A percentile compares a stretch with the other conserved stretches of the same genome.
Evolutionary conservation across 805 yeast genomes (phyloP).

Genomic region (Yarrowia sp.): DNA sequence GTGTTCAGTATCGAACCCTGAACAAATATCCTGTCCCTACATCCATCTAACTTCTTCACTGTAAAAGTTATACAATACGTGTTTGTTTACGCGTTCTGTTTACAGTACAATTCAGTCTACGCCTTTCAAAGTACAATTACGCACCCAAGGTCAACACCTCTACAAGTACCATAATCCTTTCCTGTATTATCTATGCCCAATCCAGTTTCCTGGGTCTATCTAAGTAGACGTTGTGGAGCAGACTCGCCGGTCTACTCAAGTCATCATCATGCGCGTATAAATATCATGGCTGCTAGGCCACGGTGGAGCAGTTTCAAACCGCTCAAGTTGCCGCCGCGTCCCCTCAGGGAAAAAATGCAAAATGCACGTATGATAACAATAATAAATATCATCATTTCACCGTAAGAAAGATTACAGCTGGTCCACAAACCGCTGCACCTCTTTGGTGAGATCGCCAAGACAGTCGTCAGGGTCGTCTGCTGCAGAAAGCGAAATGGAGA

Average conservation of each 20-base stretch:
- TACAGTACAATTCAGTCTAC: neutral
- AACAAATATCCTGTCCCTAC: no score
- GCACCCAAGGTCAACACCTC: no score
- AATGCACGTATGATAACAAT: neutral
- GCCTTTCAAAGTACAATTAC: no score
- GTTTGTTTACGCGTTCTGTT: no score
- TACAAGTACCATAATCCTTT: neutral
- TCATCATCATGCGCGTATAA: constrained; percentile 12
- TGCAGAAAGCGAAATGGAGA: neutral
- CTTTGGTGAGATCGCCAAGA: constrained; percentile 9
- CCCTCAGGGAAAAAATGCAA: neutral
- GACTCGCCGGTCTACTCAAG: constrained; percentile 45
- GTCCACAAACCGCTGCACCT: constrained; percentile 4
- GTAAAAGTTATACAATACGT: no score
- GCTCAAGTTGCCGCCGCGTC: neutral
- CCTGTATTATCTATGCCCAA: constrained; percentile 23
- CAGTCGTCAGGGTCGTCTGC: constrained; percentile 22
- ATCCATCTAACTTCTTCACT: no score
- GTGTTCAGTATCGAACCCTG: no score
- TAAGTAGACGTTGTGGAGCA: constrained; percentile 30
- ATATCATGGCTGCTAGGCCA: neutral
- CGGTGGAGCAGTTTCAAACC: neutral
- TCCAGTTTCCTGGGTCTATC: constrained; percentile 22
- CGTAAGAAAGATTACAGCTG: no score
- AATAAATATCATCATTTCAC: constrained; percentile 4